Base-by-base conservation (phyloP, 768 basidiomycete species). In the Tricholoma sp. region DNA sequence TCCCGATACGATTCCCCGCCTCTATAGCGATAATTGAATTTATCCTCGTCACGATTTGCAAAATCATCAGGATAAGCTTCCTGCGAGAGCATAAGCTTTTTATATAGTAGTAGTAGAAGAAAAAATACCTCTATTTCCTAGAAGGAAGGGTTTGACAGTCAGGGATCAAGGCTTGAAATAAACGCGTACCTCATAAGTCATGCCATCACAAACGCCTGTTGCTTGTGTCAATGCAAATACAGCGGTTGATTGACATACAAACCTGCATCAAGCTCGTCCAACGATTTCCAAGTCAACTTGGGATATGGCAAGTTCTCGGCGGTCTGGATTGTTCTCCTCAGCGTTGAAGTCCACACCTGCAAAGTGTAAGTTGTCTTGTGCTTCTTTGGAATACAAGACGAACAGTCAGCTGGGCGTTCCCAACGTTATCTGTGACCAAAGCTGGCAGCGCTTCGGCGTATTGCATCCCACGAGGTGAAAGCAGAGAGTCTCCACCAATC, bases 321-420 rank as follows among this genome's bases (percentile, higher is more conserved):
- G 0, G 96, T 99, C 68, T 98, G 93, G 16, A 92, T 90, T 16
- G 96, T 99, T 22, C 95, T 82, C 59, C 86, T 81, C 52, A 99
- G 77, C 0, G 97, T 99, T n/a, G 96, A 98, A 3, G 97, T 99
- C 97, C 97, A 99, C 27, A 98, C 91, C 92, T 95, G 60, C 6
- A 22, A 8, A 51, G 59, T 5, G 51, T 45, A 31, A 60, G 34
- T 46, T 24, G 51, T 46, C 32, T 51, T 31, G 51, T 12, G 22
- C 29, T 55, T 14, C 50, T 22, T 16, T 22, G 12, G 16, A n/a
- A 11, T 29, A 55, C 14, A 37, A 47, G 10, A 72, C 80, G 50
- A 57, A 93, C 94, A 45, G 94, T 98, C 61, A 98, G 71, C 0
- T 86, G 83, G 2, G 86, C 88, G 64, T 94, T 85, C 22, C 96